Evolutionary conservation across 192 early-diverging fungal genomes (phyloP), one percentile per base, ranked within the genome.

Genomic region (Entophlyctis luteolus): DNA sequence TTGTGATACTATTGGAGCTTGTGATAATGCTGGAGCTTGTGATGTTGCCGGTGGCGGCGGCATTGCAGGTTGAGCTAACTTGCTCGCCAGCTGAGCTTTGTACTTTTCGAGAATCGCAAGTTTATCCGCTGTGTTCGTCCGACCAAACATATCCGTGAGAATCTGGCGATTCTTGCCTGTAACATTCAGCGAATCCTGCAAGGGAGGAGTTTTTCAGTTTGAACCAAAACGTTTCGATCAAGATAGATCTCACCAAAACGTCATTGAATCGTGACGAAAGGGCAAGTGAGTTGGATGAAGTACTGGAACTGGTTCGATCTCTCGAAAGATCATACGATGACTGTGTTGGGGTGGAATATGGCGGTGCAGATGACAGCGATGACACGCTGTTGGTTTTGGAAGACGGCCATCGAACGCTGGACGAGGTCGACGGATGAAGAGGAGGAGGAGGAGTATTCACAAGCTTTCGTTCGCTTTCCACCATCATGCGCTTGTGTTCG

Each of bases 51-150:
- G 39, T n/a, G 39, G 39, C 10, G 8, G n/a, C n/a, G 39, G 39
- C 8, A n/a, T 12, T 12, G 39, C 39, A 42, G 39, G 8, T 8
- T 8, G 10, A 42, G 39, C 39, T 42, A 34, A 5, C 62, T 42
- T 32, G n/a, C 47, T 22, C 6, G 31, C 45, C 20, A 63, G 27
- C 20, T 48, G 4, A 10, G 48, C 25, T 31, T 49, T 49, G 62
- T 63, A 63, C 48, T 63, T 63, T 48, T 63, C 62, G 14, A 63
- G 33, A 33, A 63, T 63, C 8, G 48, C 62, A 49, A 49, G 4
- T 28, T 63, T 48, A 48, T 63, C 31, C 22, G 23, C 48, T 14
- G 46, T 2, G 22, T 63, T 63, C 32, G 62, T 50, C 25, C 47
- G 45, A 1, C 18, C 16, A 49, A 63, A 63, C 62, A 63, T 63